Evolutionary conservation across 768 basidiomycete species (phyloP), one percentile per base, ranked within the genome.

Genomic region (Calvatia gigantea): DNA sequence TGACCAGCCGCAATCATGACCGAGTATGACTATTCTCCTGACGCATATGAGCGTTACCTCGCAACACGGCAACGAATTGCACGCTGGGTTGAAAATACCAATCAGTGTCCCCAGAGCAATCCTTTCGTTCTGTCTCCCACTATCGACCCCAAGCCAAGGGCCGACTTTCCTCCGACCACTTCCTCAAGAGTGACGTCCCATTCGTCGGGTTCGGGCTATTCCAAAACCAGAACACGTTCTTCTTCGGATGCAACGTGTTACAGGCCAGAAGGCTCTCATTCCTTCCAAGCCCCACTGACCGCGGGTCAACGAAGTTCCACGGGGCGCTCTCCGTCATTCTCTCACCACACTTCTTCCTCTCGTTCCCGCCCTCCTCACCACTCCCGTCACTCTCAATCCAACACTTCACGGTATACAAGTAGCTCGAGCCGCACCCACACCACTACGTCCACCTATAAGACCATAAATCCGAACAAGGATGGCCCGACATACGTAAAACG

Each of bases 21-120:
- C 35, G 58, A 59, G 33, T 59, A 56, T 44, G 54, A 56, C 28
- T 59, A 59, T 42, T 59, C 58, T 9, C 49, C 58, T 15, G 54
- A 59, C 19, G 58, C 54, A 17, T 51, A 51, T 25, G 54, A 59
- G 35, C 54, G 49, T 14, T 59, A 59, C 41, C 17, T 59, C 2
- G 58, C 58, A 3, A 56, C 58, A n/a, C 58, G 56, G 28, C 25
- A 52, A 21, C 47, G 58, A 11, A 56, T 59, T 31, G 49, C 58
- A 17, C 29, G 50, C 19, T 59, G 58, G 58, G 58, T 56, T 17
- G 54, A 59, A 21, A 44, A 51, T 17, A 56, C 58, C 11, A 44
- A 23, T 9, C 29, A 23, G 23, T 17, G 45, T 15, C 33, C 21
- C 21, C 58, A 49, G 7, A 51, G 58, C 43, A 56, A 59, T 33